Evolutionary conservation across 805 yeast species (phyloP), one percentile per base, ranked within the genome.

Genomic region (Metschnikowia matae): DNA sequence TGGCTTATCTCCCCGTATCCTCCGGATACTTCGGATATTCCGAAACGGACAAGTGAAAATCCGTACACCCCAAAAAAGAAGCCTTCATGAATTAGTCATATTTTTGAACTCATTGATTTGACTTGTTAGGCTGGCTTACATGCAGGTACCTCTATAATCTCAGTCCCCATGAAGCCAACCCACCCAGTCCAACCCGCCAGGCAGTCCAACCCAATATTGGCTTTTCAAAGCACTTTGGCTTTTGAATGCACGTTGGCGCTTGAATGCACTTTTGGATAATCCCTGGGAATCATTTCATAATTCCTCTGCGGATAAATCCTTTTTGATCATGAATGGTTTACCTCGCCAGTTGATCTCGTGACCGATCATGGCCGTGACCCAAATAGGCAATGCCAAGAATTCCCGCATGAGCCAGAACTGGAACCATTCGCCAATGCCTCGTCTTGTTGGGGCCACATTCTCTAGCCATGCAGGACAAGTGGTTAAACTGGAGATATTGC

Each of bases 361-460:
- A 0, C 96, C 96, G 31, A 74, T 55, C 85, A 89, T 84, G 1
- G 96, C 96, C 29, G 70, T 71, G 2, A 85, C 51, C 97, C 97
- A 89, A 20, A 89, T 80, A 0, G 96, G 96, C 18, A 89, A 68
- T 1, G 96, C 96, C 48, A 88, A 66, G 0, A 75, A 2, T 62
- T 89, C 97, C 47, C 97, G 73, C 34, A 81, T 62, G 0, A 78
- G 34, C 97, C 97, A 89, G 51, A 64, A 59, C 43, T 48, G 54
- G 13, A 58, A 39, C 74, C 77, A 73, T 23, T 53, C 60, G 40
- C 44, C 38, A n/a, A 54, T 48, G 8, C 54, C 33, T 26, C 62
- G 56, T 18, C 53, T 26, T 11, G 57, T 39, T 6, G 64, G 56
- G 13, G 62, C 60, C 32, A 60, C 47, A 6, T 45, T 48, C 6